phyloP scores from a whole-genome alignment of 148 eudicot genomes.

The Camellia granthamiana region DNA sequence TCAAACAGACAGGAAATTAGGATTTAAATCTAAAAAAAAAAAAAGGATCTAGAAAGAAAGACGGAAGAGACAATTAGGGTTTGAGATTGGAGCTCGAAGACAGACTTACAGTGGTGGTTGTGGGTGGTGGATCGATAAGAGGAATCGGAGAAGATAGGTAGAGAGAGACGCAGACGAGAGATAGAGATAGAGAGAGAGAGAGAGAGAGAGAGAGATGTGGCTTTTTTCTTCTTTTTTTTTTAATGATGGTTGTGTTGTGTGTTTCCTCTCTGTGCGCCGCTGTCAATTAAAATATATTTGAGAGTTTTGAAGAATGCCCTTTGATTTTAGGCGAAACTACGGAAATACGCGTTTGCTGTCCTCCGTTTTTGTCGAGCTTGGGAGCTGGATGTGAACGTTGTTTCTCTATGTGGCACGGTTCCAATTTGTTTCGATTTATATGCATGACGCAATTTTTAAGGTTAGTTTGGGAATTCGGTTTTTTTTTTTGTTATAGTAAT shows the following conservation, averaged over 20 bases:
- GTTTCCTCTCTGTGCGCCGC: slow-evolving; percentile 17
- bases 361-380: not conserved
- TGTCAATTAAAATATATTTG: not conserved
- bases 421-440: too few species aligned
- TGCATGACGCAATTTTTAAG: too few species aligned
- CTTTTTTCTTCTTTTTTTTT: not conserved
- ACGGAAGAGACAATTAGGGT: not conserved
- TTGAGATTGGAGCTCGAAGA: not conserved
- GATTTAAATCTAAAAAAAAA: not conserved
- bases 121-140: slow-evolving; percentile 12
- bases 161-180: slow-evolving; percentile 4
- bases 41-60: not conserved
- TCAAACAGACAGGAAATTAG: not conserved
- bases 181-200: too few species aligned
- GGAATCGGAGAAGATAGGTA: slow-evolving; percentile 11
- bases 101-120: slow-evolving; percentile 10
- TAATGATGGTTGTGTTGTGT: slow-evolving; percentile 19
- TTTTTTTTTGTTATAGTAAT: too few species aligned
- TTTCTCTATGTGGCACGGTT: not conserved
- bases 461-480: too few species aligned
- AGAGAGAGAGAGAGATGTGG: not conserved
- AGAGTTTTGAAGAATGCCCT: not conserved
- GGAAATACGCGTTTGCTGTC: not conserved
- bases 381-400: not conserved
- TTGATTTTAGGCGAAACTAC: slow-evolving; percentile 2